Evolutionary conservation across 495 filamentous ascomycete species (phyloP).

Genomic region (Gamarada debralockiae): DNA sequence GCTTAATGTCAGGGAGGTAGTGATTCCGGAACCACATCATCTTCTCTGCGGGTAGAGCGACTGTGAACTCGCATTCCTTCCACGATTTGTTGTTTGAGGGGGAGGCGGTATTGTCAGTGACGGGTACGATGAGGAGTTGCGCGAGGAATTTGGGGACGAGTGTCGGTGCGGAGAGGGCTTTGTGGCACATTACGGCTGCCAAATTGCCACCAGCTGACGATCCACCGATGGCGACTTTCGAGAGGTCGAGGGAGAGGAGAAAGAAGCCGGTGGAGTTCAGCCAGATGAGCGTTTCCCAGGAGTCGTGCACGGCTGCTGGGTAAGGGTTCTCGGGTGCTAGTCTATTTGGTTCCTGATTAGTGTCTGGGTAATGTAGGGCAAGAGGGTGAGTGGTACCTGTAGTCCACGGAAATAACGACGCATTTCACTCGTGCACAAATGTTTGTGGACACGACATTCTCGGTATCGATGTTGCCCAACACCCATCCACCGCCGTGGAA

Average conservation of each 20-base stretch:
- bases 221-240: constrained; percentile 48
- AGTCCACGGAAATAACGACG: constrained; percentile 53
- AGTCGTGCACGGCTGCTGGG: constrained; percentile 53
- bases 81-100: constrained; percentile 42
- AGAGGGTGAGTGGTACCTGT: constrained; percentile 36
- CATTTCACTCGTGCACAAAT: constrained; percentile 45
- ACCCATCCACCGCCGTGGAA: constrained; percentile 60
- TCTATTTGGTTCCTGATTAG: constrained; percentile 18
- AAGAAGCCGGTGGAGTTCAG: constrained; percentile 37
- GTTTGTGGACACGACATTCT: constrained; percentile 55
- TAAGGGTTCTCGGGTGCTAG: constrained; percentile 54
- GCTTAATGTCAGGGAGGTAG: constrained; percentile 44
- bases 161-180: constrained; percentile 37
- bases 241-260: constrained; percentile 38
- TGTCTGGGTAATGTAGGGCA: not conserved
- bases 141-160: constrained; percentile 33
- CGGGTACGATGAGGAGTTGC: constrained; percentile 54
- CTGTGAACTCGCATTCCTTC: constrained; percentile 43
- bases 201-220: constrained; percentile 55
- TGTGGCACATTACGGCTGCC: constrained; percentile 51
- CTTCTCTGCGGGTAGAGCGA: constrained; percentile 48
- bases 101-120: constrained; percentile 53
- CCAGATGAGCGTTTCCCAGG: constrained; percentile 56
- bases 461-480: constrained; percentile 53
- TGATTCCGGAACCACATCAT: constrained; percentile 58